Evolutionary conservation across 805 yeast genomes (phyloP), one percentile per base, ranked within the genome.

Genomic region (Grigorovia yakushimaensis): DNA sequence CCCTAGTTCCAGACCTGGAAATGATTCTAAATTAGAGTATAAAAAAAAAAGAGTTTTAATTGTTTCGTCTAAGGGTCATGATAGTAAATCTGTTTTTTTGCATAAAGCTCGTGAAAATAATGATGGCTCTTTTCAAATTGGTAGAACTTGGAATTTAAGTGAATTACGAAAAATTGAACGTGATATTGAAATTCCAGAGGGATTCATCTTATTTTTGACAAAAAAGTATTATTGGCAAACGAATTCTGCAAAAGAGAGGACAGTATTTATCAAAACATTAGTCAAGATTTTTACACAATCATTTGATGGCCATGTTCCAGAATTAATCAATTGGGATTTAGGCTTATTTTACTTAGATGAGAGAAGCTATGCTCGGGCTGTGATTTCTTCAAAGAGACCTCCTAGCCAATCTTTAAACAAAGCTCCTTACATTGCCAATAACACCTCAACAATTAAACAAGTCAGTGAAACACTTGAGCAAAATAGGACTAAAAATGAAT

Each of bases 201-300:
- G 89, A 1, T 71, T 85, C 48, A 51, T 73, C 0, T 69, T 84
- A 46, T 69, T 70, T 17, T 72, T 91, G 60, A 84, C 84, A 39
- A 89, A 88, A 59, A 78, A 74, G 42, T 91, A 89, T 63, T 89
- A 81, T 66, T 89, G 97, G 97, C 81, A 75, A 51, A 79, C 86
- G 0, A 69, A 72, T 47, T 64, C 78, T 0, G 68, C 79, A 1
- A 73, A 73, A 47, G 88, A 79, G 53, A 72, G 82, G 50, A 71
- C 74, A 9, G 80, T 76, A 2, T 82, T 83, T 64, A 66, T 79
- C 18, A 72, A 73, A 8, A 71, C 78, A 8, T 51, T 82, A 6
- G 60, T 81, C 7, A 73, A 76, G 43, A 70, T 77, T 24, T 82
- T 68, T 56, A 71, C 75, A 51, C 76, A 74, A 53, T 78, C 77